Evolutionary conservation across 2,329 filamentous ascomycete species (phyloP).

Genomic region (Paecilomyces sp.): DNA sequence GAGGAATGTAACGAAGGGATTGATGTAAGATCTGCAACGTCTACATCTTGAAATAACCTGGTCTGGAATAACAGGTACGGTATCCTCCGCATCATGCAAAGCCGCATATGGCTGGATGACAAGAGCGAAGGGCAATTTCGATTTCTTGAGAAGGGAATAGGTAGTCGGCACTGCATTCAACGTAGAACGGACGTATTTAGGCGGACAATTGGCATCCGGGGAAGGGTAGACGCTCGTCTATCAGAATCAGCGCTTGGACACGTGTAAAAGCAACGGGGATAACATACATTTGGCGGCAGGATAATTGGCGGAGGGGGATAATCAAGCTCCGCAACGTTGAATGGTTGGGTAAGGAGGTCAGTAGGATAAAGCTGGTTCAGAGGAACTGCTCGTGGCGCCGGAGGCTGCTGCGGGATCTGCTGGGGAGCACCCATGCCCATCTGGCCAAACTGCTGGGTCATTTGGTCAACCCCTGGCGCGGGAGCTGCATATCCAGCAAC

Average conservation of each 20-base stretch:
- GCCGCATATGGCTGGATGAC: constrained; percentile 93
- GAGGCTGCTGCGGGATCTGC: constrained; percentile 41
- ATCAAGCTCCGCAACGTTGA: constrained; percentile 89
- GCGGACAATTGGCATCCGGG: constrained; percentile 79
- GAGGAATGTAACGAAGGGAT: constrained; percentile 91
- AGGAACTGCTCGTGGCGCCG: constrained; percentile 43
- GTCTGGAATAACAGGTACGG: constrained; percentile 85
- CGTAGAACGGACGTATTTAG: constrained; percentile 92
- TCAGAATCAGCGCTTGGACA: constrained; percentile 32
- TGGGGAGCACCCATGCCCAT: constrained; percentile 61
- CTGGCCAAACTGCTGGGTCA: constrained; percentile 76
- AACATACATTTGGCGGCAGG: constrained; percentile 80
- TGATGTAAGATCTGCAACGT: constrained; percentile 94
- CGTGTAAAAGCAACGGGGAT: not conserved
- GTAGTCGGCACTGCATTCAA: constrained; percentile 91
- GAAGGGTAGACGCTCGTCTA: constrained; percentile 88
- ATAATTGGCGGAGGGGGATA: constrained; percentile 85
- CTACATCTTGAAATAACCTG: constrained; percentile 96
- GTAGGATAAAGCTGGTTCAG: constrained; percentile 89
- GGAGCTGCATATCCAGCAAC: constrained; percentile 58
- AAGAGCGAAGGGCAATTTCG: constrained; percentile 87
- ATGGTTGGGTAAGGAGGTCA: constrained; percentile 84
- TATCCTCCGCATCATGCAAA: constrained; percentile 86
- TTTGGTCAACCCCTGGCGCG: constrained; percentile 55
- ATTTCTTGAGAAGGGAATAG: constrained; percentile 90